Evolutionary conservation across 2,329 filamentous ascomycete genomes (phyloP), one percentile per base, ranked within the genome.

Genomic region (Curvularia verruculosa): DNA sequence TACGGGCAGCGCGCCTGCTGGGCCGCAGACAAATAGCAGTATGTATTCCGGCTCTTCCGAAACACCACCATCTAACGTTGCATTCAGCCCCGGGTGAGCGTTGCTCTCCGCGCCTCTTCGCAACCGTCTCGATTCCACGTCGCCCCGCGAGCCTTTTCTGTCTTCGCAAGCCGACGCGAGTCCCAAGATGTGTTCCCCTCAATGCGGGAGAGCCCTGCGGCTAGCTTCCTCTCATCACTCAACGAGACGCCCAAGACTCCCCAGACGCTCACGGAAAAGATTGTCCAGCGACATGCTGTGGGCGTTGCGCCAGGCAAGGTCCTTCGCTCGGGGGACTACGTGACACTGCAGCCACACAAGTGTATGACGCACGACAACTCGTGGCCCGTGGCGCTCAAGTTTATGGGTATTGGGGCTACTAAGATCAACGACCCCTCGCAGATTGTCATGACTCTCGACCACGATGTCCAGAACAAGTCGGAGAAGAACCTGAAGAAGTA

Each of bases 241-340:
- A 84, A 75, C 45, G 70, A 76, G 18, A 73, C 70, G 36, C 67
- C 80, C 26, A 73, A 76, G 18, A 76, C 78, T 2, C 85, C 90
- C 0, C 92, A 96, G 77, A 97, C 91, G 2, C 78, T 96, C 49
- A 95, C 91, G 2, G 93, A 97, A 76, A 96, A 96, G 82, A 96
- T 97, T 57, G 88, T 96, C 0, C 93, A 97, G 75, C 79, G 83
- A 15, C 89, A 96, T 76, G 84, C 91, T 0, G 83, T 92, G n/a
- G 91, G 88, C 9, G 84, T 96, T 1, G 78, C 90, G 1, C 76
- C 85, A 10, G 91, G 87, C 58, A 96, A 96, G 79, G 81, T 83
- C 55, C 90, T 96, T 69, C 84, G 83, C 68, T 82, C 85, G 4
- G 92, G 93, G 70, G 92, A 96, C 82, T 97, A 95, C 80, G 87